phyloP scores from a whole-genome alignment of 768 basidiomycete species.

The Mycena alexandri region DNA sequence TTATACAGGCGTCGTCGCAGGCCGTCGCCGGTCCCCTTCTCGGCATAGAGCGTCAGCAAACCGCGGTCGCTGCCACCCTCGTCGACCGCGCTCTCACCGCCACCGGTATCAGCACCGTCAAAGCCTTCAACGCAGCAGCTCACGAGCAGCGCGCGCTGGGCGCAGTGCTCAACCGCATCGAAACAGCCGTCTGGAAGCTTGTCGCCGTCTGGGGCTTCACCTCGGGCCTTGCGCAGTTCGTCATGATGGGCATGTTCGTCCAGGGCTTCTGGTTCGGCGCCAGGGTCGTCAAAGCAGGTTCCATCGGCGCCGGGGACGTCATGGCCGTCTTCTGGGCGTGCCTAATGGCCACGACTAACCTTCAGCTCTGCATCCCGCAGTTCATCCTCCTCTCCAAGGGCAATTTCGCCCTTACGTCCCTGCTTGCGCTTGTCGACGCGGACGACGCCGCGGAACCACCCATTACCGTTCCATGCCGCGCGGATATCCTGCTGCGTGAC shows the following conservation, averaged over 20 bases:
- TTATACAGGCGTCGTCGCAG: conserved; percentile 85
- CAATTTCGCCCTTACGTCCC: conserved; percentile 81
- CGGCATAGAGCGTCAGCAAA: conserved; percentile 71
- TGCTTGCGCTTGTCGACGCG: conserved; percentile 71
- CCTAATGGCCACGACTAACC: conserved; percentile 87
- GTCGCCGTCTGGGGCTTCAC: conserved; percentile 83
- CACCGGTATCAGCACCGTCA: conserved; percentile 86
- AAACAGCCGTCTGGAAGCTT: conserved; percentile 63
- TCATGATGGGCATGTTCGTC: conserved; percentile 93
- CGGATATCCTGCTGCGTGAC: conserved; percentile 81
- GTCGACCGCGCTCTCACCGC: conserved; percentile 77
- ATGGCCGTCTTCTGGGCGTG: conserved; percentile 99
- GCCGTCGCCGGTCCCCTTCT: conserved; percentile 75
- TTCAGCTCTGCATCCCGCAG: conserved; percentile 90
- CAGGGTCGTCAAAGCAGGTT: conserved; percentile 86
- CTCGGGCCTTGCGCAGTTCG: conserved; percentile 78
- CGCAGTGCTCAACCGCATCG: conserved; percentile 58
- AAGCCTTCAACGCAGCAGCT: conserved; percentile 86
- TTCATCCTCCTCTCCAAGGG: conserved; percentile 84
- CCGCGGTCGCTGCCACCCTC: conserved; percentile 80
- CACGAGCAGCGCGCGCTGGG: conserved; percentile 61
- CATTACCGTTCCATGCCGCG: conserved; percentile 58
- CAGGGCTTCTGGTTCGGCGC: conserved; percentile 97
- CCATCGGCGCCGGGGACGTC: conserved; percentile 77
- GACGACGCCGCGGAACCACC: conserved; percentile 49